Percentiles rank a stretch among this genome's conserved stretches.
These are phyloP conservation scores for Actinomucor elegans DNA, from an alignment of 371 early-diverging fungal species.

Conservation along the genomic window DNA sequence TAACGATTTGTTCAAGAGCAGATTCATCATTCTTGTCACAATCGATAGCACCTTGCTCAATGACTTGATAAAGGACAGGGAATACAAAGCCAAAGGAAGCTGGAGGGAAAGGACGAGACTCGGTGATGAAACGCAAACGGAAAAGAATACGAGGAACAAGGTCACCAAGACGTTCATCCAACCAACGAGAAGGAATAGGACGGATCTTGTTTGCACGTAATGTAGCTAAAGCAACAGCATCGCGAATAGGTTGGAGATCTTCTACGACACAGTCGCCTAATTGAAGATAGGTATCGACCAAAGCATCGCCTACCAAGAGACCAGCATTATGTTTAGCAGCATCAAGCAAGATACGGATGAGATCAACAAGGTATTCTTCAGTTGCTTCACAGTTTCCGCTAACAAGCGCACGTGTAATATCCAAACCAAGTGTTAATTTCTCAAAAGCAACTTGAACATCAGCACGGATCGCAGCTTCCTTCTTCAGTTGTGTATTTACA, in stretches of 20 bases:
- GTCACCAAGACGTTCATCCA: constrained; percentile 62
- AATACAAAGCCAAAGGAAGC: constrained; percentile 82
- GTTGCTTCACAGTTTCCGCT: constrained; percentile 56
- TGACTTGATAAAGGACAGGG: constrained; percentile 74
- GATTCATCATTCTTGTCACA: constrained; percentile 49
- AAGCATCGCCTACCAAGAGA: constrained; percentile 56
- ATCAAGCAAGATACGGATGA: constrained; percentile 46
- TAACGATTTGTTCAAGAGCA: constrained; percentile 73
- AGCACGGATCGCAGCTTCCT: constrained; percentile 74
- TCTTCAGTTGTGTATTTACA: constrained; percentile 71
- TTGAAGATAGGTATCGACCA: constrained; percentile 58
- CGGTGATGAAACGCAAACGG: constrained; percentile 72
- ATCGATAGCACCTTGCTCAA: constrained; percentile 67
- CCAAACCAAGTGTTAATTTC: constrained; percentile 62
- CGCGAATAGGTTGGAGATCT: constrained; percentile 47
- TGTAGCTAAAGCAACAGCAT: constrained; percentile 65
- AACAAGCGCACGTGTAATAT: constrained; percentile 64
- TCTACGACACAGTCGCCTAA: constrained; percentile 56
- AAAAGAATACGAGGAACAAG: constrained; percentile 73
- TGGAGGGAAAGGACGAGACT: constrained; percentile 63
- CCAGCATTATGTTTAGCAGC: constrained; percentile 55
- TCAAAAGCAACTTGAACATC: constrained; percentile 57
- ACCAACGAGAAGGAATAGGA: constrained; percentile 71
- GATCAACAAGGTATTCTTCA: constrained; percentile 46
- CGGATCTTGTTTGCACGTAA: constrained; percentile 66